Conservation (phyloP, 306 rosid genomes). For the Prosopis cineraria region DNA sequence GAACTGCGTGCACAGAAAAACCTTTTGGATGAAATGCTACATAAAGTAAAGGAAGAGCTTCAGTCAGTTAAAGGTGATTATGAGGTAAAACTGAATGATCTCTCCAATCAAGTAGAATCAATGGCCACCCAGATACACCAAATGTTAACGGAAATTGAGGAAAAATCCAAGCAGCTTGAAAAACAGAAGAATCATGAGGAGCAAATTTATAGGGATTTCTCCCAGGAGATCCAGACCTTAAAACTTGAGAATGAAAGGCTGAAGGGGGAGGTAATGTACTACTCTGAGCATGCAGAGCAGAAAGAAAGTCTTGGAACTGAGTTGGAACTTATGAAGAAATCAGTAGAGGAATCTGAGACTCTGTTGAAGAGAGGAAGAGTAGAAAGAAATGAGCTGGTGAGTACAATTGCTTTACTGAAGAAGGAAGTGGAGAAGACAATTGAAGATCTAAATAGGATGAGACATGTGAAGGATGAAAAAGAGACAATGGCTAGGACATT, state of each 20-base stretch:
- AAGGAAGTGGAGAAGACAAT: conserved; percentile 60
- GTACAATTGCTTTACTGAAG: conserved; percentile 52
- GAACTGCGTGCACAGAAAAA: conserved; percentile 65
- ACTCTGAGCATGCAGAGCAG: conserved; percentile 53
- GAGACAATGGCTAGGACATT: conserved; percentile 45
- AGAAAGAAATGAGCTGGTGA: conserved; percentile 64
- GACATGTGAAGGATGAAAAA: conserved; percentile 54
- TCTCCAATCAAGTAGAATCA: conserved; percentile 53
- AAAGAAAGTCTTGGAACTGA: conserved; percentile 47
- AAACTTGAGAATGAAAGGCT: conserved; percentile 65
- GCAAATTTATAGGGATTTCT: conserved; percentile 53
- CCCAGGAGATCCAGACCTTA: conserved; percentile 56
- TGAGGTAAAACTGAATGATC: conserved; percentile 51
- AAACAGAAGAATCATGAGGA: conserved; percentile 50
- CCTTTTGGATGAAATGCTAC: conserved; percentile 62
- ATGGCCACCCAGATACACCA: conserved; percentile 57
- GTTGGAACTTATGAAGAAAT: conserved; percentile 59
- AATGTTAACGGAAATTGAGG: conserved; percentile 61
- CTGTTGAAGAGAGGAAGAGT: conserved; percentile 48
- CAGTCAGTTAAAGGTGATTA: conserved; percentile 50
- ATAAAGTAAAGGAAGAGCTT: conserved; percentile 57
- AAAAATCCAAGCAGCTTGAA: conserved; percentile 63
- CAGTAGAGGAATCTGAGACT: conserved; percentile 58
- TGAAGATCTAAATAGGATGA: conserved; percentile 52
- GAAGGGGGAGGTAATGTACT: conserved; percentile 44